Evolutionary conservation across 2,329 filamentous ascomycete species (phyloP).

Genomic region (Aureobasidium zeae): DNA sequence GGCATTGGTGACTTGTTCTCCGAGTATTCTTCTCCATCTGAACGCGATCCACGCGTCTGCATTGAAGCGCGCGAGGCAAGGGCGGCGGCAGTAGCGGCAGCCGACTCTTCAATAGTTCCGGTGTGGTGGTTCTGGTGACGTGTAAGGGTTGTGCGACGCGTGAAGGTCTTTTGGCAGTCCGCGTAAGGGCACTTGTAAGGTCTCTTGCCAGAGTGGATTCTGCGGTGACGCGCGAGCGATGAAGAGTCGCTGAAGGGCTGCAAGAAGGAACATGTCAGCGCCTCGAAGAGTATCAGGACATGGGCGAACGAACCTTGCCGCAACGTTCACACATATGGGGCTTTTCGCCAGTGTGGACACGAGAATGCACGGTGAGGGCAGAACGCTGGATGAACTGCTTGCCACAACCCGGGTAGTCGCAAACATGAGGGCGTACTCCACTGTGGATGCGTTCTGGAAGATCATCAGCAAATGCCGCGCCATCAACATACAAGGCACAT

Average conservation of each 20-base stretch:
- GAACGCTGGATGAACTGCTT: slow-evolving; percentile 98
- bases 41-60: slow-evolving; percentile 47
- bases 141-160: slow-evolving; percentile 85
- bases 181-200: slow-evolving; percentile 97
- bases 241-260: slow-evolving; percentile 95
- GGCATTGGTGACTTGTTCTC: slow-evolving; percentile 65
- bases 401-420: slow-evolving; percentile 77
- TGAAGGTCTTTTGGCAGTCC: slow-evolving; percentile 98
- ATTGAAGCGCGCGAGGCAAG: slow-evolving; percentile 50
- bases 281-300: too few relatives aligned
- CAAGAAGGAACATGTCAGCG: too few relatives aligned
- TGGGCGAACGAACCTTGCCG: slow-evolving; percentile 70
- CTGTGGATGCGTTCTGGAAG: slow-evolving; percentile 83
- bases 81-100: slow-evolving; percentile 77
- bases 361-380: slow-evolving; percentile 86
- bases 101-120: slow-evolving; percentile 88
- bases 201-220: slow-evolving; percentile 90
- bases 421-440: slow-evolving; percentile 81
- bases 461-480: slow-evolving; percentile 26
- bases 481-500: slow-evolving; percentile 32
- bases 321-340: slow-evolving; percentile 96
- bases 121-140: slow-evolving; percentile 94
- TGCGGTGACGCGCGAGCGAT: slow-evolving; percentile 82
- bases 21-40: slow-evolving; percentile 58
- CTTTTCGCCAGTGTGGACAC: slow-evolving; percentile 96